Evolutionary conservation across 2,329 filamentous ascomycete species (phyloP).

Genomic region (Colletotrichum sidae): DNA sequence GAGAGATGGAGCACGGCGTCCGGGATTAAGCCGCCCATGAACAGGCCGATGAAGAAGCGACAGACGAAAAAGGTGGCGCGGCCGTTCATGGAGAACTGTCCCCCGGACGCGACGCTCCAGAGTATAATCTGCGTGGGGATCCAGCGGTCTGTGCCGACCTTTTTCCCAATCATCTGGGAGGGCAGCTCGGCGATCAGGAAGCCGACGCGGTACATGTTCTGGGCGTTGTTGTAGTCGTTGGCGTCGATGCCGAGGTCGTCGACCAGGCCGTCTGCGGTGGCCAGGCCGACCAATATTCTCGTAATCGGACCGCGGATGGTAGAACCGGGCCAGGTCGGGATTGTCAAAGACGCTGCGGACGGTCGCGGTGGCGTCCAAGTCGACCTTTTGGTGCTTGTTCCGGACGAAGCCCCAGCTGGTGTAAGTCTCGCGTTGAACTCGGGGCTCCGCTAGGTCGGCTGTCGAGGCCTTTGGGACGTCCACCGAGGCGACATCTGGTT

Average conservation of each 20-base stretch:
- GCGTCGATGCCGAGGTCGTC: too few species aligned
- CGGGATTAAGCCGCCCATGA: too few species aligned
- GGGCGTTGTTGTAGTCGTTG: too few species aligned
- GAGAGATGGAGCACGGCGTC: too few species aligned
- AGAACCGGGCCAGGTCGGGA: too few species aligned
- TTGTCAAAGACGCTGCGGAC: too few species aligned
- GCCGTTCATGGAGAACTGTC: conserved; percentile 46
- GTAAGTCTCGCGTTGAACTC: conserved; percentile 1
- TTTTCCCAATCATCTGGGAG: conserved; percentile 54
- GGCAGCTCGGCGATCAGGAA: too few species aligned
- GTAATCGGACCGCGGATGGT: too few species aligned
- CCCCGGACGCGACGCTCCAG: conserved; percentile 26
- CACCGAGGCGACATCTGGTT: conserved; percentile 3
- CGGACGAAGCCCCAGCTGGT: conserved; percentile 1
- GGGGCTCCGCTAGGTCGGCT: background rate
- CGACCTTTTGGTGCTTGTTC: background rate
- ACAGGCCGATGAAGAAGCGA: conserved; percentile 50
- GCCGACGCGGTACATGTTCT: too few species aligned
- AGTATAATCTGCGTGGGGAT: conserved; percentile 39
- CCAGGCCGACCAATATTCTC: too few species aligned
- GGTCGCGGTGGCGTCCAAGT: background rate
- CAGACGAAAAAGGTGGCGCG: conserved; percentile 51
- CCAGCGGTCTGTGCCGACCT: conserved; percentile 49
- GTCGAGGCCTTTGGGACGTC: background rate
- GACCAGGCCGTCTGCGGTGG: too few species aligned